phyloP scores from a whole-genome alignment of 495 filamentous ascomycete species.

The Penicillium bovifimosum region DNA sequence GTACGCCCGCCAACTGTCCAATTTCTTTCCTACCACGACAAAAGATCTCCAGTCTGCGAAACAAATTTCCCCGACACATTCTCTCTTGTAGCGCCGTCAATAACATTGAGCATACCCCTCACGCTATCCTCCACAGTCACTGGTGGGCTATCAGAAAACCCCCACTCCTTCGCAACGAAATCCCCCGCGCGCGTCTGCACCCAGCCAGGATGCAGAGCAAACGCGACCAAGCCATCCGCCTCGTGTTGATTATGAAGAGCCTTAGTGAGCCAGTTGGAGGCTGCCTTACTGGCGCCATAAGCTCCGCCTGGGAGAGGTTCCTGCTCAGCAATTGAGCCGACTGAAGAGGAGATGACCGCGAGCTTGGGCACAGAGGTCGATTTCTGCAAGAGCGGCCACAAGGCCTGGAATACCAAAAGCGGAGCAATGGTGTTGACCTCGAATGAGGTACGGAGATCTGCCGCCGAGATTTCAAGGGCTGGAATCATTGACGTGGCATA shows the following conservation, averaged over 20 bases:
- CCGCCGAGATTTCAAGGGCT: slow-evolving; percentile 13
- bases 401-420: slow-evolving; percentile 36
- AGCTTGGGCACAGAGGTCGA: slow-evolving; percentile 25
- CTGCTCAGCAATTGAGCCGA: slow-evolving; percentile 21
- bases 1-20: neutral
- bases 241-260: slow-evolving; percentile 30
- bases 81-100: slow-evolving; percentile 32
- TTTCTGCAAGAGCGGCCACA: slow-evolving; percentile 31
- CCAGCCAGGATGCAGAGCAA: slow-evolving; percentile 28
- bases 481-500: slow-evolving; percentile 13
- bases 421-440: slow-evolving; percentile 36
- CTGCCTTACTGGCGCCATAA: slow-evolving; percentile 36
- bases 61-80: slow-evolving; percentile 34
- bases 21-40: slow-evolving; percentile 5
- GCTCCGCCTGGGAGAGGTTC: slow-evolving; percentile 26
- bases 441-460: slow-evolving; percentile 26
- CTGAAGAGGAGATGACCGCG: slow-evolving; percentile 20
- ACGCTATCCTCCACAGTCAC: slow-evolving; percentile 23
- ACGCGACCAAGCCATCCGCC: slow-evolving; percentile 27
- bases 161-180: slow-evolving; percentile 22
- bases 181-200: slow-evolving; percentile 43
- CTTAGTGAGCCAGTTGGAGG: slow-evolving; percentile 31
- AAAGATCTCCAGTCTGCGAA: slow-evolving; percentile 12
- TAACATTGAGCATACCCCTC: slow-evolving; percentile 30
- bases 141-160: slow-evolving; percentile 18